These are phyloP conservation scores for Clarireedia sp. DNA, from an alignment of 2,329 filamentous ascomycete genomes.

Conservation along the genomic window DNA sequence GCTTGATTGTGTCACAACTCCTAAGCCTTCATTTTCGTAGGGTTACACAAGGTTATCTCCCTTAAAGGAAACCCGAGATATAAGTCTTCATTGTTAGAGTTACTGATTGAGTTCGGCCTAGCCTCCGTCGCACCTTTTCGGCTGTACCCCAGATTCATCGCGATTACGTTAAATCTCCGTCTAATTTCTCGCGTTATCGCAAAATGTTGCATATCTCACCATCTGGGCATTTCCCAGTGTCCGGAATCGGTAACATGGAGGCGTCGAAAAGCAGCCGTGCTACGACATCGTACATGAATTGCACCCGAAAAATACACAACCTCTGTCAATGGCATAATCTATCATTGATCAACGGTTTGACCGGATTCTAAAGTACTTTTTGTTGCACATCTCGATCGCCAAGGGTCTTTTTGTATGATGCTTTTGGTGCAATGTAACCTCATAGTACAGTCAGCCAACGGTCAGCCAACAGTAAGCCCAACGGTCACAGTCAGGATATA, in stretches of 20 bases:
- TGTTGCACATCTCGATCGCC: background rate
- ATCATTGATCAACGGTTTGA: background rate
- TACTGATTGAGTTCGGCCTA: background rate
- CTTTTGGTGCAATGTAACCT: background rate
- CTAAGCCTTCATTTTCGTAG: too few relatives aligned
- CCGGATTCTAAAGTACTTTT: background rate
- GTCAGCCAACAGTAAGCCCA: too few relatives aligned
- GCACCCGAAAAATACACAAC: background rate
- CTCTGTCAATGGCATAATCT: background rate
- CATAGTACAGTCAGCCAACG: too few relatives aligned
- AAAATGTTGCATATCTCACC: background rate
- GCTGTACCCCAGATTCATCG: background rate
- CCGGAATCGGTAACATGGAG: too few relatives aligned
- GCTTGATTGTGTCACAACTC: background rate
- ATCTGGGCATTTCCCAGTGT: background rate
- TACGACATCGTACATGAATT: background rate
- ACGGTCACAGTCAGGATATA: background rate
- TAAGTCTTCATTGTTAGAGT: too few relatives aligned
- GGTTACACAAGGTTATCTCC: too few relatives aligned
- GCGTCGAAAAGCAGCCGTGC: too few relatives aligned
- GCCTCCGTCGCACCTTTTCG: background rate
- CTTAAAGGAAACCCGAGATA: too few relatives aligned
- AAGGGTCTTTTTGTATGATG: background rate
- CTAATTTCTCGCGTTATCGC: background rate
- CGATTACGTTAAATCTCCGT: background rate